phyloP scores from a whole-genome alignment of 495 filamentous ascomycete species.

The Penicillium malachiteum region DNA sequence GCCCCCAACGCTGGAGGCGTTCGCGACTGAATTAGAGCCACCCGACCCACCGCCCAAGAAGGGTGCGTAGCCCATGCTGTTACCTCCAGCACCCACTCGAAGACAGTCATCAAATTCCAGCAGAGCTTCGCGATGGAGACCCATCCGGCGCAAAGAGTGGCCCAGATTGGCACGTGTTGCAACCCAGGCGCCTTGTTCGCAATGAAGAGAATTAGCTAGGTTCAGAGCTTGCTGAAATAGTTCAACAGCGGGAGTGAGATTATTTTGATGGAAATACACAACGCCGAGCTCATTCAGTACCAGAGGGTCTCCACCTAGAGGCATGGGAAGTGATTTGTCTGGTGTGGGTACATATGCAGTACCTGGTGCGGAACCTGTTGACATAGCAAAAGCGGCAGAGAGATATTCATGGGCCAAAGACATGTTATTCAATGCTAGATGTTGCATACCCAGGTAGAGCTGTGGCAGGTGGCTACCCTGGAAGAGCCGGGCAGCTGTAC shows the following conservation, averaged over 20 bases:
- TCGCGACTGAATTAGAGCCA: constrained; percentile 31
- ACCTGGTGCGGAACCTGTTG: constrained; percentile 52
- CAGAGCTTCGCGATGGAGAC: constrained; percentile 70
- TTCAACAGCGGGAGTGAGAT: constrained; percentile 65
- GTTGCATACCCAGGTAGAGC: constrained; percentile 97
- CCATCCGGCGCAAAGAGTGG: constrained; percentile 76
- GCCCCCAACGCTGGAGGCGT: constrained; percentile 42
- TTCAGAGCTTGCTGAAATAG: constrained; percentile 73
- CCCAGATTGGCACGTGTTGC: constrained; percentile 85
- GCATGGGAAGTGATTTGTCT: constrained; percentile 49
- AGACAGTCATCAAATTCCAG: constrained; percentile 80
- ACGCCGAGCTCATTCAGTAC: constrained; percentile 95
- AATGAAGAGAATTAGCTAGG: constrained; percentile 75
- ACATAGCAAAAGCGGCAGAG: constrained; percentile 75
- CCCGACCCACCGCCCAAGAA: constrained; percentile 40
- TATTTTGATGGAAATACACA: constrained; percentile 88
- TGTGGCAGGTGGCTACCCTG: constrained; percentile 96
- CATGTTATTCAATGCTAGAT: constrained; percentile 93
- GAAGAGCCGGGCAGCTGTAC: constrained; percentile 91
- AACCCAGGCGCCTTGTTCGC: constrained; percentile 80
- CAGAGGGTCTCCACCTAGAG: constrained; percentile 66
- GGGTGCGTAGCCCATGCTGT: constrained; percentile 48
- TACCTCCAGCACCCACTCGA: constrained; percentile 69
- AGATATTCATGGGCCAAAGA: constrained; percentile 94
- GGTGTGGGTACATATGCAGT: constrained; percentile 18